Base-by-base conservation (phyloP, 2,329 filamentous ascomycete genomes). In the Colletotrichum sansevieriae region DNA sequence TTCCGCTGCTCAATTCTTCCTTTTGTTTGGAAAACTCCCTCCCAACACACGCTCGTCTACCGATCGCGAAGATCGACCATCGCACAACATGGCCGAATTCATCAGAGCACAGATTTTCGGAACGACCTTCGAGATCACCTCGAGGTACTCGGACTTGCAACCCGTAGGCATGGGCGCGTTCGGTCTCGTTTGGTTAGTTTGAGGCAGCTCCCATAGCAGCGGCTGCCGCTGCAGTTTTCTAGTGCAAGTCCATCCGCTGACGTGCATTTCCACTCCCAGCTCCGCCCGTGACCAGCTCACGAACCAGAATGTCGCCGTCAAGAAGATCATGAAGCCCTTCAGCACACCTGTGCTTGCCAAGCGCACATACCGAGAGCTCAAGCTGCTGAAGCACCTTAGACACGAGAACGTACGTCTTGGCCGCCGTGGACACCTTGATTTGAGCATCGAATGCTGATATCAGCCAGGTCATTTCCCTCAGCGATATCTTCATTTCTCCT, bases 261-360 rank as follows among this genome's bases (percentile, higher is more conserved):
- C 63, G 29, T 3, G 47, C 22, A 11, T 12, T 47, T 3, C 10
- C 43, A 35, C 63, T 61, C 44, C 33, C 73, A 98, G 95, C 83
- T 98, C 96, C 72, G 96, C 96, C 67, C 95, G 94, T 83, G 96
- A 99, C 81, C 95, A 98, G 85, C 94, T 99, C 82, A 98, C 96
- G 70, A 93, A 89, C 80, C 95, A 98, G 82, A 94, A 95, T 82
- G 96, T 99, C 71, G 96, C 96, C 68, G 95, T 99, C 79, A 99
- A 99, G 89, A 99, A 99, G 89, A 99, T 99, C 78, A 98, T 99
- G 95, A 99, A 98, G 86, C 96, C 96, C 10, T 99, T 99, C 83
- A 98, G 95, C 87, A 99, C 96, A n/a, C 95, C 96, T 1, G 96
- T 99, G 68, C 87, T 99, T 55, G 96, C 96, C 68, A 99, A 99